phyloP scores from a whole-genome alignment of 306 rosid genomes.

The Begonia fuchsioides region DNA sequence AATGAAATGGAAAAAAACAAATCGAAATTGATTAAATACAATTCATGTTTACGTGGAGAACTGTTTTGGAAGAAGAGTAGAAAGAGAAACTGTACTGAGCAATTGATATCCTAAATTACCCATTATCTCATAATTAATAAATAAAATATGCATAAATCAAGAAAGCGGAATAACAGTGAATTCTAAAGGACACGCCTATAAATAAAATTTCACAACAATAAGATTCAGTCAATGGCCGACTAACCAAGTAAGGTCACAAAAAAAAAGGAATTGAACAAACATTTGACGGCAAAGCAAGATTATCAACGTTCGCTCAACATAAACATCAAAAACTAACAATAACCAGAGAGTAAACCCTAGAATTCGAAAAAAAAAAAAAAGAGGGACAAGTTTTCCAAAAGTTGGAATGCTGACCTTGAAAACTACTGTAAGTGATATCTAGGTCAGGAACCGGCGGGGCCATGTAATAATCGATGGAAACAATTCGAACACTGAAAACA shows the following conservation, averaged over 20 bases:
- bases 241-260: background rate
- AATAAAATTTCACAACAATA: too few relatives aligned
- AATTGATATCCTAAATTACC: too few relatives aligned
- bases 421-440: conserved; percentile 64
- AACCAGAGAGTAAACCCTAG: background rate
- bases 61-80: too few relatives aligned
- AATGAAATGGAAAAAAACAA: too few relatives aligned
- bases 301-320: background rate
- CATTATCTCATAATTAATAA: too few relatives aligned
- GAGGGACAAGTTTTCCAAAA: background rate
- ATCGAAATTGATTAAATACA: too few relatives aligned
- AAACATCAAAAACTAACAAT: background rate
- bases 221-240: background rate
- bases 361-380: background rate
- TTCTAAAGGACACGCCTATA: too few relatives aligned
- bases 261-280: background rate
- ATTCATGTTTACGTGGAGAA: too few relatives aligned
- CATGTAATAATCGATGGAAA: conserved; percentile 74
- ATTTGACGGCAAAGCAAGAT: background rate
- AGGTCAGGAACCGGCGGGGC: conserved; percentile 47
- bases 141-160: too few relatives aligned
- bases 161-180: too few relatives aligned
- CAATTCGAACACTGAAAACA: conserved; percentile 58
- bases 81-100: too few relatives aligned
- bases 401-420: conserved; percentile 43